Conservation (phyloP, 192 early-diverging fungal species). For the Geranomyces variabilis region DNA sequence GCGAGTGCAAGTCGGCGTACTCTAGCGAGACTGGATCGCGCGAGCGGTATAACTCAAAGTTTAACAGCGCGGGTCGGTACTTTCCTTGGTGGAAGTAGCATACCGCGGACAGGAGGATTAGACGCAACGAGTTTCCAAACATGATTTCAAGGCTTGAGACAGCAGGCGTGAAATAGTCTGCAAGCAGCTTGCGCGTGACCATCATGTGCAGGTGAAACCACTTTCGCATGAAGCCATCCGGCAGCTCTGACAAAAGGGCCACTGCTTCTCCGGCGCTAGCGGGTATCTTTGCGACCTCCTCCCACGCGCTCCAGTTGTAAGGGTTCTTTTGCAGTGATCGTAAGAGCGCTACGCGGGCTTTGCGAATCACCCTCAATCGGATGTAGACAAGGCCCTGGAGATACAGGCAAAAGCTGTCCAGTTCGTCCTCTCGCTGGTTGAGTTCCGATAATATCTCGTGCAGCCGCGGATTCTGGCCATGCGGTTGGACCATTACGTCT, state of each 20-base stretch:
- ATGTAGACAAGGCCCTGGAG: conserved; percentile 29
- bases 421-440: conserved; percentile 33
- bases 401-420: conserved; percentile 77
- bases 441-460: conserved; percentile 12
- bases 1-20: conserved; percentile 81
- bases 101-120: conserved; percentile 24
- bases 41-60: conserved; percentile 72
- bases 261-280: conserved; percentile 10
- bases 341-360: conserved; percentile 49
- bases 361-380: conserved; percentile 13
- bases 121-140: conserved; percentile 45
- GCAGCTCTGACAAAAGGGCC: background rate
- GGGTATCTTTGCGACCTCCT: conserved; percentile 61
- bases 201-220: conserved; percentile 27
- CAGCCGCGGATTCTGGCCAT: conserved; percentile 8
- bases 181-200: conserved; percentile 2
- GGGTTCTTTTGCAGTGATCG: conserved; percentile 72
- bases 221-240: conserved; percentile 26
- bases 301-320: conserved; percentile 94
- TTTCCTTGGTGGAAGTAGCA: conserved; percentile 48
- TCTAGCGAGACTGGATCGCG: conserved; percentile 81
- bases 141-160: conserved; percentile 9
- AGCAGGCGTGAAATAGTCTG: conserved; percentile 8
- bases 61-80: conserved; percentile 66
- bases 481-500: background rate